These are phyloP conservation scores for Yamadazyma friedrichii DNA, from an alignment of 1,139 yeast species.

Conservation along the genomic window DNA sequence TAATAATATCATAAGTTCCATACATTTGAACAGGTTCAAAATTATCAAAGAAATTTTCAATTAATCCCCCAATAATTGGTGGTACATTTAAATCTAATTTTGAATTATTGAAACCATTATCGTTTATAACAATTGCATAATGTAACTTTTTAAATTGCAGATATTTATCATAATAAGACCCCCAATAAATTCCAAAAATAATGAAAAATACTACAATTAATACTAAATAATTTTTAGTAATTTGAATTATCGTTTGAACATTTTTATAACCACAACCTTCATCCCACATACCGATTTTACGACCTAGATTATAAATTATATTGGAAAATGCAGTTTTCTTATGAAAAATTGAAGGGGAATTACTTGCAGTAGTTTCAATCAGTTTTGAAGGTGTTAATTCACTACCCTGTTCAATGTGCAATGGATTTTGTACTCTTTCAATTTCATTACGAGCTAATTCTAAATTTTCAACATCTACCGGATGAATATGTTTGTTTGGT, in stretches of 20 bases:
- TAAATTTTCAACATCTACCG: too few species aligned
- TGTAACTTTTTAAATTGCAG: constrained; percentile 21
- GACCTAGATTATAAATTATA: not conserved
- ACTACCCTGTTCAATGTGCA: too few species aligned
- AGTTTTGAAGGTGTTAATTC: too few species aligned
- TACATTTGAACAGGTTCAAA: constrained; percentile 19
- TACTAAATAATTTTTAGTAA: constrained; percentile 22
- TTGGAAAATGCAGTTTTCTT: not conserved
- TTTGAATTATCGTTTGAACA: constrained; percentile 9
- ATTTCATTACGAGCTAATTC: too few species aligned
- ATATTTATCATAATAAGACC: constrained; percentile 25
- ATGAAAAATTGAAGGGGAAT: not conserved
- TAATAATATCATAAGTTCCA: constrained; percentile 27
- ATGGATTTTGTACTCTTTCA: too few species aligned
- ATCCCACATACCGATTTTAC: constrained; percentile 30
- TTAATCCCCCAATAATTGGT: constrained; percentile 25
- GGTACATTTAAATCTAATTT: constrained; percentile 21
- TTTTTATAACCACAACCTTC: constrained; percentile 24
- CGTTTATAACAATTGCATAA: constrained; percentile 29
- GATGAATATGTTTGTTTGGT: too few species aligned
- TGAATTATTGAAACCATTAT: constrained; percentile 11
- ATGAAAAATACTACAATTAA: constrained; percentile 24
- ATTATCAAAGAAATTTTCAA: constrained; percentile 23
- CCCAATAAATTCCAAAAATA: constrained; percentile 33
- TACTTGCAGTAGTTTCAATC: not conserved